Evolutionary conservation across 2,329 filamentous ascomycete species (phyloP), one percentile per base, ranked within the genome.

Genomic region (Claviceps fusiformis): DNA sequence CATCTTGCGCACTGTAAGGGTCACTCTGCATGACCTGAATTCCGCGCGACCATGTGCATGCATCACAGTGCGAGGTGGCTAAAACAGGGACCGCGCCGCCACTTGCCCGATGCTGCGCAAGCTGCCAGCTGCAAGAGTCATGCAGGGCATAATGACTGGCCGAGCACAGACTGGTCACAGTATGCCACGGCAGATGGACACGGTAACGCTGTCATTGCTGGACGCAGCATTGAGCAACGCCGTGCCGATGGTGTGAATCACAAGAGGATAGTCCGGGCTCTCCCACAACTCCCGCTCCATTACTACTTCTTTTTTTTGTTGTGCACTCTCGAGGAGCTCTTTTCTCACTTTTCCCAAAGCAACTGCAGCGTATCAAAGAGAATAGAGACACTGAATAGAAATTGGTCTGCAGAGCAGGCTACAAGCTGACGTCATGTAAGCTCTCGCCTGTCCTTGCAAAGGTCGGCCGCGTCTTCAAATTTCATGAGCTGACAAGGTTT

Each of bases 51-150:
- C 13, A 43, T 6, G 46, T 55, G 53, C 39, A 41, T 11, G 57
- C 41, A 1, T 2, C 10, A 60, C 60, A 61, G 63, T 64, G 61
- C 54, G 27, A 27, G 13, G 13, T 15, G 27, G 10, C 24, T 13
- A 6, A 41, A 13, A 54, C 35, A 31, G 27, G 52, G 17, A 17
- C 5, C 6, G 7, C 51, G 24, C 5, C 31, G 31, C 51, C 31
- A 39, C 41, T 15, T 24, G 41, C 10, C 31, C 10, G 17, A 24
- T 37, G 3, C 41, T 27, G 41, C 44, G 37, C 24, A 29, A 9
- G 37, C 49, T 24, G n/a, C n/a, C 19, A 17, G n/a, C 19, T 10
- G 35, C 31, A 24, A 24, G 27, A 27, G 51, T 53, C 31, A 37
- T 46, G 51, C 29, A 37, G 51, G 29, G 13, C 7, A 3, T 37